phyloP scores from a whole-genome alignment of 2,329 filamentous ascomycete species.

The Fusarium papillatum region DNA sequence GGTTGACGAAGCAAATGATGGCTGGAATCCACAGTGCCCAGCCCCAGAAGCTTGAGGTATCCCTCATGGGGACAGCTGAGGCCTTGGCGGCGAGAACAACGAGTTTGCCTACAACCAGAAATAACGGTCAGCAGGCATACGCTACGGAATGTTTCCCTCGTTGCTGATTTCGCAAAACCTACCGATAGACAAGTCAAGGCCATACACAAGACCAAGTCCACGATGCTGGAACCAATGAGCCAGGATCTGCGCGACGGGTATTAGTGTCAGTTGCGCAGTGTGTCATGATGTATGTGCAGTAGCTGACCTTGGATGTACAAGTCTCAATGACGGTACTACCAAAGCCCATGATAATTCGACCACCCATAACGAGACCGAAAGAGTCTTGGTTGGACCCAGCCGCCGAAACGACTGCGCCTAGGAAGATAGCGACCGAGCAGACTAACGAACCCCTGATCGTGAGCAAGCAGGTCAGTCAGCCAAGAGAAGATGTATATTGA shows the following conservation, averaged over 20 bases:
- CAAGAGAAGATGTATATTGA: neutral
- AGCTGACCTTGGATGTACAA: neutral
- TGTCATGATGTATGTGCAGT: no score
- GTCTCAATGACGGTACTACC: neutral
- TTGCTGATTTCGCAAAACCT: no score
- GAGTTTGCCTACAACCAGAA: slow-evolving; percentile 29
- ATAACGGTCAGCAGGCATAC: no score
- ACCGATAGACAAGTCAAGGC: no score
- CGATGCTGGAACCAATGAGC: no score
- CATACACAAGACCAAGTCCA: no score
- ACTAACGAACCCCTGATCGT: neutral
- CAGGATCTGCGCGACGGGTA: no score
- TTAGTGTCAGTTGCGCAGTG: no score
- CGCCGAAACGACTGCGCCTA: neutral
- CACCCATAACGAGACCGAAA: neutral
- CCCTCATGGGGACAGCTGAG: slow-evolving; percentile 44
- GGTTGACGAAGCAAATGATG: slow-evolving; percentile 37
- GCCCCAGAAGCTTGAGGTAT: slow-evolving; percentile 44
- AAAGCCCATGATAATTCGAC: neutral
- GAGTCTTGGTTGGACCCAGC: neutral
- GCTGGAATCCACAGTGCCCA: slow-evolving; percentile 46
- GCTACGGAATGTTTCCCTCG: no score
- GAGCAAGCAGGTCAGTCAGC: neutral
- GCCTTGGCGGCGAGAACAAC: slow-evolving; percentile 42
- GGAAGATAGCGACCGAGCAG: neutral